Evolutionary conservation across 1,284 basidiomycete species (phyloP), one percentile per base, ranked within the genome.

Genomic region (Tetrapyrgos nigripes): DNA sequence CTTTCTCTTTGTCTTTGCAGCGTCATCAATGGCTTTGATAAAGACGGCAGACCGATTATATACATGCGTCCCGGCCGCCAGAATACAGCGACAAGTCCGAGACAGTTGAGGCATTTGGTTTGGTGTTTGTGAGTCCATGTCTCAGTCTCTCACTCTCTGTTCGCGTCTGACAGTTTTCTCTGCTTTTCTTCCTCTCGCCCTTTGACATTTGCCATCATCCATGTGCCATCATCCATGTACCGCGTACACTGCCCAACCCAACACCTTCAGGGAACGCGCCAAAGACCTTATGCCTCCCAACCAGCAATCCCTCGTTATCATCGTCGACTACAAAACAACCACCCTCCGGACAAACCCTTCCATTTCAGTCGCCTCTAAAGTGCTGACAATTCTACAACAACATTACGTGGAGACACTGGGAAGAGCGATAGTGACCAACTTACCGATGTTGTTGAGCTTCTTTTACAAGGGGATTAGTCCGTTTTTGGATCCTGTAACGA

Each of bases 351-450:
- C 88, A 17, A 94, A 91, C 69, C 93, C 93, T 4, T 91, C 92
- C 6, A 85, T 94, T 65, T 86, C 87, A 14, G 83, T 91, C 6
- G 92, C 89, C 2, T 79, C 88, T 55, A 92, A 94, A 75, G 91
- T 81, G 46, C 80, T 96, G 23, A 80, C 84, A 60, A 95, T 97
- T 64, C 80, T 97, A 37, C 95, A 97, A 73, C 87, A 94, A 64
- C 94, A 97, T 73, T 97, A 97, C 68, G 90, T 92, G 31, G 94
- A 96, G 76, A 90, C 92, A 4, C 84, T 97, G 28, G 95, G 94
- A 21, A 84, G 92, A 19, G 94, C 93, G 13, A 80, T 96, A 40
- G 88, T 96, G 37, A 86, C 92, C 51, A 94, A 96, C 70, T 87
- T 94, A 52, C 94, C 94, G 13, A 73, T 79, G 62, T 79, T 94